Percentiles rank a stretch among this genome's conserved stretches.
Conservation (phyloP, 1,139 yeast species). For the Debaryomycetaceae sp. region DNA sequence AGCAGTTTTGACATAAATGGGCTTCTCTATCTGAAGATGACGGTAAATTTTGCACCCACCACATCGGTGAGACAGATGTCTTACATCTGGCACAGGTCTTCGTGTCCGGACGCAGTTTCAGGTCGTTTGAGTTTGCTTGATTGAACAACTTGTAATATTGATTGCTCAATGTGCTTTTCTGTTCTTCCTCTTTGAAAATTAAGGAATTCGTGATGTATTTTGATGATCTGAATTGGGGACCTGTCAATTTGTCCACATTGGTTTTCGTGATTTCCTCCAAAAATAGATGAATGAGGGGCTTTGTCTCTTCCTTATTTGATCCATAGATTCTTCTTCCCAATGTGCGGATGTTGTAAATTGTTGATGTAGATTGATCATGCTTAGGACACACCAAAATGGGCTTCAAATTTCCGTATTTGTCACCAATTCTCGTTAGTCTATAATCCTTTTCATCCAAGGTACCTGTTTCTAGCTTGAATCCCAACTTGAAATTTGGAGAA, state of each 20-base stretch:
- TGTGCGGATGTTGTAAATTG: constrained; percentile 18
- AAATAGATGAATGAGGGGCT: constrained; percentile 40
- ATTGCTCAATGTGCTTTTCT: constrained; percentile 5
- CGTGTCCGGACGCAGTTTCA: constrained; percentile 12
- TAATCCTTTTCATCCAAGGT: constrained; percentile 17
- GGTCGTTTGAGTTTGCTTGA: constrained; percentile 9
- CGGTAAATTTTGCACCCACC: constrained; percentile 26
- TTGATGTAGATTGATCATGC: constrained; percentile 22
- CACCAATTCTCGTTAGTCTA: constrained; percentile 23
- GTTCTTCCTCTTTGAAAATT: constrained; percentile 12
- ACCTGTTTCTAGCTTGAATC: constrained; percentile 37
- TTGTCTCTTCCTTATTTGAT: constrained; percentile 19
- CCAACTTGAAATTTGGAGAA: constrained; percentile 37
- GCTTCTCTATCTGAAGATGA: constrained; percentile 1
- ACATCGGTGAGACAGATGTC: constrained; percentile 32
- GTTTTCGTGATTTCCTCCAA: constrained; percentile 38
- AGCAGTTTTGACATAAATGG: constrained; percentile 32
- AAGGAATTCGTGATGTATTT: constrained; percentile 24
- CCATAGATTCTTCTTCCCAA: constrained; percentile 32
- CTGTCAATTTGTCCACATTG: constrained; percentile 16
- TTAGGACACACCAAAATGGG: constrained; percentile 44
- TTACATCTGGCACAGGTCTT: constrained; percentile 21
- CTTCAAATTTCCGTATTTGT: constrained; percentile 33
- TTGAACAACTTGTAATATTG: constrained; percentile 11
- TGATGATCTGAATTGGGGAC: constrained; percentile 32